Evolutionary conservation across 1,139 yeast species (phyloP).

Genomic region (Debaryomyces fabryi): DNA sequence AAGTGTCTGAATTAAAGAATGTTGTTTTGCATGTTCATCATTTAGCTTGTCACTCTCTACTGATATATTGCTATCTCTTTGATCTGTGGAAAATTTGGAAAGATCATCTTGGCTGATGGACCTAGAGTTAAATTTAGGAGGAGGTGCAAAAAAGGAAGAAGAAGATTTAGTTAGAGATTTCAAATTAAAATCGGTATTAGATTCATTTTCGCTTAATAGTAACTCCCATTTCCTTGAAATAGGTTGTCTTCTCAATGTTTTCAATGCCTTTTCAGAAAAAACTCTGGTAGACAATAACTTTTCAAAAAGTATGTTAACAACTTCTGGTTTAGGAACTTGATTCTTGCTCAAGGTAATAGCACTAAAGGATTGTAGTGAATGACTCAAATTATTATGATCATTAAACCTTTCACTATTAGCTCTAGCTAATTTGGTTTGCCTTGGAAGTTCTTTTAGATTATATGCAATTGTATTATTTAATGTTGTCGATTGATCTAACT

Average conservation of each 20-base stretch:
- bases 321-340: conserved; percentile 38
- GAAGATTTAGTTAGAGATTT: conserved; percentile 17
- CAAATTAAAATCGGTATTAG: conserved; percentile 41
- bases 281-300: conserved; percentile 40
- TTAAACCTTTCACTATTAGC: conserved; percentile 9
- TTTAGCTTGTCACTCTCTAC: not conserved
- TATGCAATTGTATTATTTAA: not conserved
- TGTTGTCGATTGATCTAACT: not conserved
- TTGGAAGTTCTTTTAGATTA: not conserved
- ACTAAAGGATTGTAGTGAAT: conserved; percentile 36
- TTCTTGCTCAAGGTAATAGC: conserved; percentile 34
- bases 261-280: conserved; percentile 39
- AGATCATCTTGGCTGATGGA: not conserved
- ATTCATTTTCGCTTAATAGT: conserved; percentile 44
- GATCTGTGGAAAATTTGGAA: not conserved
- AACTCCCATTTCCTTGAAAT: conserved; percentile 50
- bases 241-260: conserved; percentile 34
- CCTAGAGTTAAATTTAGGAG: not conserved
- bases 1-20: conserved; percentile 3
- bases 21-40: not conserved
- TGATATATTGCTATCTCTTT: not conserved
- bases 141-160: not conserved
- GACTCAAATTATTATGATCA: conserved; percentile 7
- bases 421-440: conserved; percentile 10
- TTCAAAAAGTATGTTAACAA: conserved; percentile 45